Conservation (phyloP, 345 rosid genomes). For the Eucalyptus melliodora region DNA sequence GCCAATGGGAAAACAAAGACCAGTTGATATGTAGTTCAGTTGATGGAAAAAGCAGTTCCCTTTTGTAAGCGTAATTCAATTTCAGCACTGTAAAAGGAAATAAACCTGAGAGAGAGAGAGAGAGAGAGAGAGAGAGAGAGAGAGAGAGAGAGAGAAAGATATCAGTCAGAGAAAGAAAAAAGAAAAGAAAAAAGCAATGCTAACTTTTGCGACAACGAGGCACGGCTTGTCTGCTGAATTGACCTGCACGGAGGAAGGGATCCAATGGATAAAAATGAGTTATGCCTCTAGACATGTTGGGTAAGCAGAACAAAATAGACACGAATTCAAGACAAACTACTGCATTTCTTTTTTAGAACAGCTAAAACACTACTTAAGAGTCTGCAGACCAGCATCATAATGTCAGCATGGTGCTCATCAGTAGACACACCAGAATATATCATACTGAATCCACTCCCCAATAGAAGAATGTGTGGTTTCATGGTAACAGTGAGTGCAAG, state of each 20-base stretch:
- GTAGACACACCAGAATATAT: background rate
- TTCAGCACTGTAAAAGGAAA: background rate
- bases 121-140: background rate
- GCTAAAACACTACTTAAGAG: background rate
- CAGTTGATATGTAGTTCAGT: background rate
- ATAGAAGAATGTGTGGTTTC: background rate
- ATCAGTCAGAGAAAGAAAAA: background rate
- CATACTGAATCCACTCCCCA: background rate
- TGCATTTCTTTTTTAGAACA: background rate
- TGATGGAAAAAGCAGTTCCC: background rate
- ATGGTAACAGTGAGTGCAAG: background rate
- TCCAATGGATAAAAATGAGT: background rate
- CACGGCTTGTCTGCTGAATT: constrained; percentile 43
- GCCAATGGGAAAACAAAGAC: background rate
- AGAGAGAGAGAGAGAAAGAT: background rate
- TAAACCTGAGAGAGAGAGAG: background rate
- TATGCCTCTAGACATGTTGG: background rate
- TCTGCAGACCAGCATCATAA: background rate
- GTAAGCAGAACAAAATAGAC: background rate
- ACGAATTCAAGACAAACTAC: background rate
- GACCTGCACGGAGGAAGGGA: constrained; percentile 36
- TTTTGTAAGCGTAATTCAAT: background rate
- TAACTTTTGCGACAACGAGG: constrained; percentile 55
- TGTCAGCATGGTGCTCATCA: background rate
- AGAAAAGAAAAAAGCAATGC: background rate